These are phyloP conservation scores for Fusarium staphyleae DNA, from an alignment of 2,329 filamentous ascomycete genomes.

Conservation along the genomic window DNA sequence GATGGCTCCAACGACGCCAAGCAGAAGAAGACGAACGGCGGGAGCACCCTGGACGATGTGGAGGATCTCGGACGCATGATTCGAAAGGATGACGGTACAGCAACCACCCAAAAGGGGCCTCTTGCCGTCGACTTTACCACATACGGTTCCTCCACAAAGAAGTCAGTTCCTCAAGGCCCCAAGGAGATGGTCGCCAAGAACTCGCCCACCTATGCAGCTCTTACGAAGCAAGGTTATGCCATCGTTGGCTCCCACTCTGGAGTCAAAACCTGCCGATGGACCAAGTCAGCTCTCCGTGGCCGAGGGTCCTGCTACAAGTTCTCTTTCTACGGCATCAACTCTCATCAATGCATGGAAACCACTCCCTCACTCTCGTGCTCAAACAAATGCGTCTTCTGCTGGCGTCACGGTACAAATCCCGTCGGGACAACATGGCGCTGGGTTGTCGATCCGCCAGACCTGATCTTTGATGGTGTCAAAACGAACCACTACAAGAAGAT, in stretches of 20 bases:
- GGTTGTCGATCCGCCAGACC: conserved; percentile 88
- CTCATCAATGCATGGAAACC: conserved; percentile 98
- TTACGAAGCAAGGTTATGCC: conserved; percentile 96
- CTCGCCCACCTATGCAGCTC: conserved; percentile 85
- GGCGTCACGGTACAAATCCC: conserved; percentile 96
- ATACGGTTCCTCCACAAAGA: conserved; percentile 62
- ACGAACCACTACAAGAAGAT: conserved; percentile 96
- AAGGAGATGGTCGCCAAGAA: conserved; percentile 96
- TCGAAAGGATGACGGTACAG: conserved; percentile 50
- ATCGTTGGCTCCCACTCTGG: conserved; percentile 96
- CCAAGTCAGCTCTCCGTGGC: conserved; percentile 92
- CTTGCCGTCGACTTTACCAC: conserved; percentile 91
- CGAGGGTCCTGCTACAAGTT: conserved; percentile 97
- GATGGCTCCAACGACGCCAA: conserved; percentile 50
- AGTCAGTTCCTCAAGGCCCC: conserved; percentile 52
- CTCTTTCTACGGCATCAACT: conserved; percentile 95
- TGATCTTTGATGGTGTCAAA: conserved; percentile 91
- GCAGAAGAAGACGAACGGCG: conserved; percentile 43
- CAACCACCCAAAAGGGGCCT: conserved; percentile 47
- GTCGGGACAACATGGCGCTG: conserved; percentile 97
- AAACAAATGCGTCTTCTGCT: conserved; percentile 99
- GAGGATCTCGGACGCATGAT: conserved; percentile 81
- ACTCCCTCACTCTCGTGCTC: conserved; percentile 94
- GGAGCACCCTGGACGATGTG: conserved; percentile 71
- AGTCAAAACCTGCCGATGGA: conserved; percentile 98